Base-by-base conservation (phyloP, 176 grass and related monocot species). In the Pontederia crassipes region DNA sequence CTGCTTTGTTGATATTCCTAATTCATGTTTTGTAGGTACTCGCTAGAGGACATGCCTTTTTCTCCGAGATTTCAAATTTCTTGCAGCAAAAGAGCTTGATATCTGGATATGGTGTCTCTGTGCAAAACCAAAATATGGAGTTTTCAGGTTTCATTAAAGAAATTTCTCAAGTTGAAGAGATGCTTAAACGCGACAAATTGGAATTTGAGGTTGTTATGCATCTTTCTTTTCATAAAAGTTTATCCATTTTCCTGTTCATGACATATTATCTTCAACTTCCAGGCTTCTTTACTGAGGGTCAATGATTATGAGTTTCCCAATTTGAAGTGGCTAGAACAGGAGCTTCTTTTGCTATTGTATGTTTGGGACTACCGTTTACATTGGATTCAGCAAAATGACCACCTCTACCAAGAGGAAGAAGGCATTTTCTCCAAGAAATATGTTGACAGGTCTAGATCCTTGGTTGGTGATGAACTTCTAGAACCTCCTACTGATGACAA, bases 301-400 rank as follows among this genome's bases (percentile, higher is more conserved):
- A 55, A 55, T 53, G 61, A 92, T 63, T 65, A 76, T 66, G 94
- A 89, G 53, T 49, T 92, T 77, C 72, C 89, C 75, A 68, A 63
- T 72, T 62, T 98, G 74, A 86, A 89, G 75, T 89, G 79, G 94
- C 74, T 77, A 65, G 83, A 98, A 56, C 84, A 93, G 82, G 85
- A 98, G 46, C 74, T 92, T 60, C 73, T 92, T 70, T 79, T 98
- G 55, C 54, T 81, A 69, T 80, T 80, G 57, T 92, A 92, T 77
- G 62, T 88, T 62, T 98, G 94, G 94, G 94, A 98, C 74, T 59
- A 12, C 67, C 88, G 94, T 54, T 61, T 98, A 65, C 67, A 83
- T 68, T 79, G 90, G 17, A 77, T 98, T 80, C 69, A 86, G 52
- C 74, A 70, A n/a, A 80, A 61, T 68, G 74, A 68, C 67, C 71